Conservation (phyloP, 495 filamentous ascomycete genomes). For the Lophiostoma macrostomum region DNA sequence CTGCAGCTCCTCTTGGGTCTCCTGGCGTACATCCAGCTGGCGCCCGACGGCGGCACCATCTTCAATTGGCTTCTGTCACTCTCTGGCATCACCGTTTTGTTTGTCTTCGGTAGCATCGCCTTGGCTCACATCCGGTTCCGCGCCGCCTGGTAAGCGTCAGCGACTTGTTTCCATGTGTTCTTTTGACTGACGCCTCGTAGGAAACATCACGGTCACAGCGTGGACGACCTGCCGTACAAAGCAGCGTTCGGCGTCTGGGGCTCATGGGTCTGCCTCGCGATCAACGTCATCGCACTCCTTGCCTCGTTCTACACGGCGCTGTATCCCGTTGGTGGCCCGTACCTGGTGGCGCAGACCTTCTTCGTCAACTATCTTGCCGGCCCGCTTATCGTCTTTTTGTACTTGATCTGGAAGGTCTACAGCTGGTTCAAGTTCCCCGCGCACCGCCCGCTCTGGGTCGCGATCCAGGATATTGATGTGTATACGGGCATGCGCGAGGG, state of each 20-base stretch:
- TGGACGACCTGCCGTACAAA: conserved; percentile 49
- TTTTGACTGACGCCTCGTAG: conserved; percentile 37
- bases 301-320: conserved; percentile 46
- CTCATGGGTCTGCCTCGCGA: conserved; percentile 5
- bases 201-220: conserved; percentile 52
- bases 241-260: conserved; percentile 32
- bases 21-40: conserved; percentile 55
- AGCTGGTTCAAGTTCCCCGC: conserved; percentile 15
- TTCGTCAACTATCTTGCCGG: conserved; percentile 23
- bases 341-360: conserved; percentile 16
- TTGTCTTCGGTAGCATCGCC: conserved; percentile 14
- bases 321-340: conserved; percentile 26
- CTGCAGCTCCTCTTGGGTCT: conserved; percentile 54
- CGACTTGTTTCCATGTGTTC: no score
- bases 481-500: conserved; percentile 24
- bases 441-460: conserved; percentile 23
- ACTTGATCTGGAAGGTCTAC: conserved; percentile 47
- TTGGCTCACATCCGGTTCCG: conserved; percentile 25
- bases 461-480: conserved; percentile 19
- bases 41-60: conserved; percentile 40
- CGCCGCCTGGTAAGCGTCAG: conserved; percentile 14
- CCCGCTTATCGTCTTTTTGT: conserved; percentile 34
- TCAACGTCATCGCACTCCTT: conserved; percentile 12
- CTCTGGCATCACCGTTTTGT: conserved; percentile 17
- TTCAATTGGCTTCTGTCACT: conserved; percentile 37